Evolutionary conservation across 116 monocot genomes (phyloP).

Genomic region (Zostera marina): DNA sequence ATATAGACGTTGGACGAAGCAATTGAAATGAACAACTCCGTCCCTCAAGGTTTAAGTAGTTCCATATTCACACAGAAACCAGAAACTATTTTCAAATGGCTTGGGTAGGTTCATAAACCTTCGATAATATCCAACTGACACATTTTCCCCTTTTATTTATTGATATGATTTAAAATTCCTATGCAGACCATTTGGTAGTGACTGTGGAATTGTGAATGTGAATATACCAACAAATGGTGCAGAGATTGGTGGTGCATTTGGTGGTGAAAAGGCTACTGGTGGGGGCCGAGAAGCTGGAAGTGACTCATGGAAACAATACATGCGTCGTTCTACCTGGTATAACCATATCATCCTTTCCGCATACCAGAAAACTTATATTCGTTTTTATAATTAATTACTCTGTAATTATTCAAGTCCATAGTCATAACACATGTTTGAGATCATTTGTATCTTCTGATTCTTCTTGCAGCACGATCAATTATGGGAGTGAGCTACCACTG

Average conservation of each 20-base stretch:
- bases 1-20: conserved; percentile 80
- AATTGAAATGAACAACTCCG: conserved; percentile 88
- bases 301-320: conserved; percentile 98
- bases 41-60: conserved; percentile 93
- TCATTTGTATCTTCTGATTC: too few relatives aligned
- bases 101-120: conserved; percentile 44
- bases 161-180: background rate
- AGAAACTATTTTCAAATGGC: conserved; percentile 86
- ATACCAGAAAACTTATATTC: too few relatives aligned
- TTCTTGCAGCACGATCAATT: conserved; percentile 78
- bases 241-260: conserved; percentile 98
- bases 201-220: conserved; percentile 94
- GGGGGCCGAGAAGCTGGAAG: conserved; percentile 97
- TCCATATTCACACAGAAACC: conserved; percentile 82
- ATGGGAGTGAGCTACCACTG: conserved; percentile 79
- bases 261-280: conserved; percentile 96
- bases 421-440: too few relatives aligned
- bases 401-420: background rate
- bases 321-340: conserved; percentile 92
- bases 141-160: background rate
- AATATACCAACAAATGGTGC: conserved; percentile 97
- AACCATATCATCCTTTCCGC: background rate
- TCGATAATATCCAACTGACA: background rate
- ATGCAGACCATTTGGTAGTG: conserved; percentile 77
- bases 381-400: background rate